These are phyloP conservation scores for Pythium pectinolyticum DNA, from an alignment of 352 stramenopile species.

Conservation along the genomic window DNA sequence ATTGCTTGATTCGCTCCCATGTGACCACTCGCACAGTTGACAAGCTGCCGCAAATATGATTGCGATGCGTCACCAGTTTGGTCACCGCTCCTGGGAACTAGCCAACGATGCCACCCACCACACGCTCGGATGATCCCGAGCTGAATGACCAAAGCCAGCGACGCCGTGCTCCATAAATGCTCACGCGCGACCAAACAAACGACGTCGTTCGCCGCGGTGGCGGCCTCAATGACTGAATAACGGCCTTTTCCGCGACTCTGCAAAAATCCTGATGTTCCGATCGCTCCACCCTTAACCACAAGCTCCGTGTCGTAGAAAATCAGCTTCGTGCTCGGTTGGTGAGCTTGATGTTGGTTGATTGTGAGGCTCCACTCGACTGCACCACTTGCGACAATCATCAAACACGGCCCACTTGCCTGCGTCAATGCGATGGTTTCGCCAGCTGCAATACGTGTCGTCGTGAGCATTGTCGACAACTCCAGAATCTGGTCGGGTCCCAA, in stretches of 20 bases:
- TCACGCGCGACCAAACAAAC: constrained; percentile 5
- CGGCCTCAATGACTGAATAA: not conserved
- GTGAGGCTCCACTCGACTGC: constrained; percentile 2
- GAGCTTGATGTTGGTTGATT: not conserved
- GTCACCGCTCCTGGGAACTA: not conserved
- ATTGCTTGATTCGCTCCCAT: not conserved
- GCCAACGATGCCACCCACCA: constrained; percentile 14
- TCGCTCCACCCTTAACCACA: constrained; percentile 1
- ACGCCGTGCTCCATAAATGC: not conserved
- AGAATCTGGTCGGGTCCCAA: constrained; percentile 7
- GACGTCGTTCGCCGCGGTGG: constrained; percentile 1
- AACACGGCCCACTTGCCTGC: not conserved
- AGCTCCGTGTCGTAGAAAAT: not conserved
- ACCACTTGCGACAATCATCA: constrained; percentile 13
- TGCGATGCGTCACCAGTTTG: not conserved
- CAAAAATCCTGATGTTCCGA: not conserved
- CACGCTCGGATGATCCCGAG: not conserved
- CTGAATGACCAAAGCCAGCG: not conserved
- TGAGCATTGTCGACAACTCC: not conserved
- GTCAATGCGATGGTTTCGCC: not conserved
- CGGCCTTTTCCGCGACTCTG: not conserved
- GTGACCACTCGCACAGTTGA: constrained; percentile 1
- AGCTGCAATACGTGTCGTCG: not conserved
- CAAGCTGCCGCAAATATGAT: not conserved
- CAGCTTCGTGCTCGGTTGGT: not conserved